Percentiles rank a stretch among this genome's conserved stretches.
Evolutionary conservation across 306 rosid species (phyloP).

Genomic region (Malus domestica): DNA sequence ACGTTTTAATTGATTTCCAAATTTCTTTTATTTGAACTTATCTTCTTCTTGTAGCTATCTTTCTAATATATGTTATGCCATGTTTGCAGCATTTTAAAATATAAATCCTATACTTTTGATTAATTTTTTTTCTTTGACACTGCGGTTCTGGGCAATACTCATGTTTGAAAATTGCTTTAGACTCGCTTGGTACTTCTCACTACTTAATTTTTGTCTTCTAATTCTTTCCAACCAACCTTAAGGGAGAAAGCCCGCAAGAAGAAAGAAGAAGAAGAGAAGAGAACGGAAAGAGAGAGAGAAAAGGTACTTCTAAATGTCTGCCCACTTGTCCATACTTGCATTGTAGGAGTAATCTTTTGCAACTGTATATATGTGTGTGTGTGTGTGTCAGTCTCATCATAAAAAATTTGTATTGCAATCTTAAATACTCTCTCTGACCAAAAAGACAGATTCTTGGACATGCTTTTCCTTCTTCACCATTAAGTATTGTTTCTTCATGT

Average conservation of each 20-base stretch:
- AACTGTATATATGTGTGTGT: neutral
- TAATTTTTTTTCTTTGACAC: neutral
- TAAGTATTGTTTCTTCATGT: neutral
- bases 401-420: neutral
- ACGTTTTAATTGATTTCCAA: neutral
- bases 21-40: neutral
- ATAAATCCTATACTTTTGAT: neutral
- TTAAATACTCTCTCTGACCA: neutral
- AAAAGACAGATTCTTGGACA: neutral
- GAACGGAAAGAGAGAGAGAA: conserved; percentile 75
- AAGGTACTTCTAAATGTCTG: conserved; percentile 45
- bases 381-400: neutral
- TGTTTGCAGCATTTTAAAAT: neutral
- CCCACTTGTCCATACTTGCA: neutral
- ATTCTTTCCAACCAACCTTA: conserved; percentile 13
- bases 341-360: neutral
- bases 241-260: conserved; percentile 98
- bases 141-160: neutral
- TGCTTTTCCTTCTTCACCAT: neutral
- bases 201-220: conserved; percentile 2
- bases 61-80: neutral
- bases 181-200: neutral
- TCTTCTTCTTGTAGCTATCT: neutral
- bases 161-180: conserved; percentile 2
- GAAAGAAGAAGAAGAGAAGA: conserved; percentile 97